Evolutionary conservation across 768 basidiomycete genomes (phyloP), one percentile per base, ranked within the genome.

Genomic region (Lentinula aciculospora): DNA sequence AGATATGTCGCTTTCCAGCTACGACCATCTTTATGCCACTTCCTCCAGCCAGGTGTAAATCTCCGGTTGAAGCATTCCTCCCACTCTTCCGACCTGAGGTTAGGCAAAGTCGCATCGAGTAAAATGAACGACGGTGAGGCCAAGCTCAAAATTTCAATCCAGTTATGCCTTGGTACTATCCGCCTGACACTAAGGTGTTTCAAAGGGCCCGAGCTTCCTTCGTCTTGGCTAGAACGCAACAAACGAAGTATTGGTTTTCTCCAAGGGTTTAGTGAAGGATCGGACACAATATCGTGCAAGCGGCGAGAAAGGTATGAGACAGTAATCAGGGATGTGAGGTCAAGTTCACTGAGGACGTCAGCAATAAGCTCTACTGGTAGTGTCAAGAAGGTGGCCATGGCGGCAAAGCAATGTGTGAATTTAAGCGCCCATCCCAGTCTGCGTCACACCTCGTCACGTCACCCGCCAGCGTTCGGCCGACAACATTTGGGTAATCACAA

Each of bases 301-400:
- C 80, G 74, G 59, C 77, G 79, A 3, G 87, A 89, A 28, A 91
- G 71, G 58, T 81, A 79, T 13, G 88, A 82, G 61, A 81, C 69
- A 17, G 65, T 74, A 56, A 89, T 71, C 29, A 91, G 79, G 12
- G 82, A 80, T 27, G 74, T 69, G 19, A 92, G 72, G 64, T 87
- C 83, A 49, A 92, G 80, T 63, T 89, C 83, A 42, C 80, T 75
- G 37, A 92, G 74, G 31, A 92, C 84, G 59, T 85, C 82, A 17
- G 83, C 86, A 57, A 91, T 81, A 53, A 92, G 77, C 65, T 92
- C 89, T 42, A 88, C 86, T n/a, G 89, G 88, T 5, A 92, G 74
- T 4, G 75, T 73, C 63, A 86, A 76, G 62, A 81, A 72, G 44
- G 65, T 65, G 44, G 28, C 34, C 54, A 56, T 60, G 32, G 32